Base-by-base conservation (phyloP, 495 filamentous ascomycete genomes). In the Durotheca rogersii region DNA sequence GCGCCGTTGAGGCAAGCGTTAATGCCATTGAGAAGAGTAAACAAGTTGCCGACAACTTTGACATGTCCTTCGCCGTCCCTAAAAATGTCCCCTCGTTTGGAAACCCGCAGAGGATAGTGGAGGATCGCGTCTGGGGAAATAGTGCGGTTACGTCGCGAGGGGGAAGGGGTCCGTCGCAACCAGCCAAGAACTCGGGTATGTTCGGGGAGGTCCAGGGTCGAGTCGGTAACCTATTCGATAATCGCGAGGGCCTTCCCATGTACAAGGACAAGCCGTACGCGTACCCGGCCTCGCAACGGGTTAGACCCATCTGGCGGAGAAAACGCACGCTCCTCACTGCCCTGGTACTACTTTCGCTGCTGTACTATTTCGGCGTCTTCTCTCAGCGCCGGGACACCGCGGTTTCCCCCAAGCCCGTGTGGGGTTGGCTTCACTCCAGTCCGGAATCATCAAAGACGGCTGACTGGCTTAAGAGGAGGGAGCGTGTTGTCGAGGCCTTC, bases 191-290 rank as follows among this genome's bases (percentile, higher is more conserved):
- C 48, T 58, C 61, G 25, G 67, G 70, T 18, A 72, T 78, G 38
- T 63, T 81, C 32, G 58, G 69, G 39, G 69, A 65, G 9, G 65
- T 79, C 9, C 73, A 75, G 41, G 69, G 72, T 43, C 65, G 64
- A 16, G 63, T 73, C 6, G 71, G 70, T 30, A 58, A 47, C 43
- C 69, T 73, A 56, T 77, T 75, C 69, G 74, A 68, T 58, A 71
- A 78, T 23, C 72, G 79, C 34, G 81, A 77, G 41, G 76, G 83
- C 23, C 73, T 99, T 17, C 93, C 93, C 30, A 87, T 97, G 84
- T 99, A 99, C 70, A 99, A 99, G 75, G 93, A 99, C 69, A 99
- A 99, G 63, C 93, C 93, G 17, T 94, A 89, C 64, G 75, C 77
- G 37, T 87, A 87, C 54, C 72, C 79, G 18, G 68, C 78, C 36